Evolutionary conservation across 192 early-diverging fungal species (phyloP).

Genomic region (Coemansia sp.): DNA sequence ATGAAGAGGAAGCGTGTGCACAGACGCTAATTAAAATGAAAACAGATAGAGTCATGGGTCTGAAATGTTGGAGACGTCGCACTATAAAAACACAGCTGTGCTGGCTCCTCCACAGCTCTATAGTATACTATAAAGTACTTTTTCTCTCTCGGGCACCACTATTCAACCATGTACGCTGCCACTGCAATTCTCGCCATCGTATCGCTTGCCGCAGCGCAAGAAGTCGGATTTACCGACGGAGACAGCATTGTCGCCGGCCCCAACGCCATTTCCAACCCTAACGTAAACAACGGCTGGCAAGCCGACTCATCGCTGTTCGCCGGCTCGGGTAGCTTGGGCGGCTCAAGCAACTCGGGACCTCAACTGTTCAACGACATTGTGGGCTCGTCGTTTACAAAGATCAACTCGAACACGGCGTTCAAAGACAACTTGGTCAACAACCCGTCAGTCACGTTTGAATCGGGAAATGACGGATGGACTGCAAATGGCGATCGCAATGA

Average conservation of each 20-base stretch:
- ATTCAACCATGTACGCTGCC: slow-evolving; percentile 10
- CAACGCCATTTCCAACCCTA: slow-evolving; percentile 49
- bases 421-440: slow-evolving; percentile 55
- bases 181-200: slow-evolving; percentile 11
- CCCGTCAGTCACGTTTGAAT: slow-evolving; percentile 32
- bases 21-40: neutral
- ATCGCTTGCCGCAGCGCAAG: slow-evolving; percentile 18
- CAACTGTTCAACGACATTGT: slow-evolving; percentile 47
- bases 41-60: neutral
- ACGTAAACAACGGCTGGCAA: slow-evolving; percentile 54
- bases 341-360: slow-evolving; percentile 6
- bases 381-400: slow-evolving; percentile 44
- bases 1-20: neutral
- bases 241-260: slow-evolving; percentile 34
- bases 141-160: neutral
- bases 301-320: slow-evolving; percentile 40
- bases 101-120: neutral
- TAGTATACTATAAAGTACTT: neutral
- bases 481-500: slow-evolving; percentile 49
- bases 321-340: slow-evolving; percentile 3
- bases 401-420: slow-evolving; percentile 46
- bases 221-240: slow-evolving; percentile 44
- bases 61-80: neutral
- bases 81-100: neutral
- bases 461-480: slow-evolving; percentile 53